Evolutionary conservation across 202 grass and related monocot genomes (phyloP).

Genomic region (Digitaria exilis): DNA sequence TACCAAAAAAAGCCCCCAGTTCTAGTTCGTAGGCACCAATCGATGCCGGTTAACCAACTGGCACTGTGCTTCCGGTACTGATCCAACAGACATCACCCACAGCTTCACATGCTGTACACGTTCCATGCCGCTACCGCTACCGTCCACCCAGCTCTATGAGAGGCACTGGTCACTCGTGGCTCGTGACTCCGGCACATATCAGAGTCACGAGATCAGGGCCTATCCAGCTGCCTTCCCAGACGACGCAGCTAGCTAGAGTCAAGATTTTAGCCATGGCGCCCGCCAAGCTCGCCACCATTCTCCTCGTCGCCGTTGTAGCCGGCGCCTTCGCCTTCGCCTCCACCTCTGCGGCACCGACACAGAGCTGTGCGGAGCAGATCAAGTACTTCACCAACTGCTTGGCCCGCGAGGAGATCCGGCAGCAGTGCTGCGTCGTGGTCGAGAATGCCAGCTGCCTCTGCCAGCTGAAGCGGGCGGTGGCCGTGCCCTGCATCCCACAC

Average conservation of each 20-base stretch:
- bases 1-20: no score
- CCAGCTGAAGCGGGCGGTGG: conserved; percentile 42
- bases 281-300: conserved; percentile 3
- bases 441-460: conserved; percentile 25
- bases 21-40: no score
- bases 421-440: conserved; percentile 36
- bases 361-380: conserved; percentile 13
- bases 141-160: not conserved
- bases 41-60: no score
- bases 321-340: not conserved
- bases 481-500: conserved; percentile 34
- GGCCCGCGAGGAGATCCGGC: conserved; percentile 1
- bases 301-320: not conserved
- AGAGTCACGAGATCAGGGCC: not conserved
- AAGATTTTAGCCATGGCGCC: not conserved
- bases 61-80: no score
- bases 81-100: conserved; percentile 11
- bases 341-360: not conserved
- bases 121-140: conserved; percentile 9
- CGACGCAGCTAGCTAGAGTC: not conserved
- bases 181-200: not conserved
- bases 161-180: not conserved
- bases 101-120: conserved; percentile 3
- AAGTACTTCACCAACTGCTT: conserved; percentile 51
- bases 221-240: not conserved